Conservation (phyloP, 2,329 filamentous ascomycete species). For the Pseudogymnoascus sp. region DNA sequence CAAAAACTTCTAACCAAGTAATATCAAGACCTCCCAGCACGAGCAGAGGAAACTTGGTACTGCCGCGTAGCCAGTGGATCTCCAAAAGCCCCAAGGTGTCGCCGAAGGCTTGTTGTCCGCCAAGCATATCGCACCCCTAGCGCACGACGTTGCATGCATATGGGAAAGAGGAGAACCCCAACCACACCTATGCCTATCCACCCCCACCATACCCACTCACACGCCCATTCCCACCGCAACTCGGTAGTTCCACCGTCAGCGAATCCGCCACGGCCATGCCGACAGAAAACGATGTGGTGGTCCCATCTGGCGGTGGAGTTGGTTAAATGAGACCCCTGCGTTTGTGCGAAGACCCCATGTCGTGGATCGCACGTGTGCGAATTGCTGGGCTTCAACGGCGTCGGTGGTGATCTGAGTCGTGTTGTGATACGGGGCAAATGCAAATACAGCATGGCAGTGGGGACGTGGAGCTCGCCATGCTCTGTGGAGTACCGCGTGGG, state of each 20-base stretch:
- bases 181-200: background rate
- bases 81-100: background rate
- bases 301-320: background rate
- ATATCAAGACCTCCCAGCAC: too few species aligned
- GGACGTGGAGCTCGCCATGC: background rate
- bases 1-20: background rate
- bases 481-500: background rate
- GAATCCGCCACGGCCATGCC: background rate
- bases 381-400: background rate
- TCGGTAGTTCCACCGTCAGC: background rate
- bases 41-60: too few species aligned
- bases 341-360: background rate
- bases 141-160: background rate
- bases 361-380: background rate
- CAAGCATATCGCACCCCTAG: background rate
- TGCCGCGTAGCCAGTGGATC: background rate
- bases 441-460: background rate
- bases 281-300: background rate
- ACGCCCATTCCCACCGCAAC: background rate
- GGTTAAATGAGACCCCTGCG: background rate
- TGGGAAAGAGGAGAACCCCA: background rate
- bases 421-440: background rate
- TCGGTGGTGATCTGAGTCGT: too few species aligned
- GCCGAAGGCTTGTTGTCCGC: background rate
- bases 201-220: background rate